A percentile compares a stretch with the other conserved stretches of the same genome.
Evolutionary conservation across 139 green algal genomes (phyloP).

Genomic region (Asterochloris sp.): DNA sequence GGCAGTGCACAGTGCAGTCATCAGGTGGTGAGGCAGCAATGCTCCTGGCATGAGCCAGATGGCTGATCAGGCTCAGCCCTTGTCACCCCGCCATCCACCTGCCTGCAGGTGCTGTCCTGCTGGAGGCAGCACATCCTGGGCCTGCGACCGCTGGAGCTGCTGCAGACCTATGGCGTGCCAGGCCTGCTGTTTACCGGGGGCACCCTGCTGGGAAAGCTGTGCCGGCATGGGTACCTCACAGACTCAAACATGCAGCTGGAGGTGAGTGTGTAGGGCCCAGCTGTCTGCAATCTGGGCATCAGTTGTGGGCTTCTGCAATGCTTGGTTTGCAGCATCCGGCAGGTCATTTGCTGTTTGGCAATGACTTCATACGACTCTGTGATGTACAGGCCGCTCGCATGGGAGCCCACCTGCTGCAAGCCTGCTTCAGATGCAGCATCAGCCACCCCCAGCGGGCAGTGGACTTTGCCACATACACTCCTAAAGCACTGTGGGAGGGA

Average conservation of each 20-base stretch:
- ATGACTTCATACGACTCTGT: neutral
- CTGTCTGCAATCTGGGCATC: no score
- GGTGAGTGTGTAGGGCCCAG: neutral
- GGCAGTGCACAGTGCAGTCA: neutral
- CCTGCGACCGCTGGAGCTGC: neutral
- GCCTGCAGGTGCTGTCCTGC: constrained; percentile 1
- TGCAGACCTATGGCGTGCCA: constrained; percentile 4
- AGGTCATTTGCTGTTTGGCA: neutral
- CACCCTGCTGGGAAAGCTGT: constrained; percentile 3
- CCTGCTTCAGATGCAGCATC: constrained; percentile 12
- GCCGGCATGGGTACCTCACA: neutral
- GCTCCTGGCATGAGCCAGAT: neutral
- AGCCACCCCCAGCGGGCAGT: constrained; percentile 1
- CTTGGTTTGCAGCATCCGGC: neutral
- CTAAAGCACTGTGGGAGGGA: constrained; percentile 2
- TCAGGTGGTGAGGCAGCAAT: neutral
- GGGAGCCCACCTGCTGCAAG: neutral
- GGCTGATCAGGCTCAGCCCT: neutral
- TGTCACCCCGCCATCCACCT: neutral
- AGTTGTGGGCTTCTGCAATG: neutral
- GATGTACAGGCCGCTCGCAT: constrained; percentile 7
- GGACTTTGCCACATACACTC: constrained; percentile 21
- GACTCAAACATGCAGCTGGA: constrained; percentile 4
- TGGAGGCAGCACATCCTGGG: neutral
- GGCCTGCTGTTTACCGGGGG: constrained; percentile 1